Evolutionary conservation across 441 rosid genomes (phyloP), one percentile per base, ranked within the genome.

Genomic region (Populus tomentosa): DNA sequence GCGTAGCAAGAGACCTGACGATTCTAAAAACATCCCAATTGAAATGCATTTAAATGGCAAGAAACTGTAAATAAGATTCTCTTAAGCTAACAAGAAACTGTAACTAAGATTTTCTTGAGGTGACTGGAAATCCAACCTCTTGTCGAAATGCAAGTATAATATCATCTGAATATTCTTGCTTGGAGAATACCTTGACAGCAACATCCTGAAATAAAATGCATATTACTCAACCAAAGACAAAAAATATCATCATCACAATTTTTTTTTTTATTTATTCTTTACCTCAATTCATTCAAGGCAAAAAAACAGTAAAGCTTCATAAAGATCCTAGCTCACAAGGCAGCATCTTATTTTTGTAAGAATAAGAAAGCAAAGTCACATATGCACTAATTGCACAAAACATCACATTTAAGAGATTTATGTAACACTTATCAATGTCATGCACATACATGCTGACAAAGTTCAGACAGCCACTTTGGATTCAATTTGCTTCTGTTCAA

Each of bases 91-190:
- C 16, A 65, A 35, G 62, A 33, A 74, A 74, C 21, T 56, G 40
- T 8, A n/a, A 35, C 71, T 7, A 35, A 68, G 68, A 11, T 50
- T 50, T 50, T 10, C 18, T 16, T 42, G 74, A 76, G 38, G 61
- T 73, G 50, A 78, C 21, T 68, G 28, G 66, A 74, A 77, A 71
- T 53, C 84, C 59, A 74, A 94, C 99, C 98, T 93, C 99, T 86
- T 93, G 92, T 84, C 90, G 80, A 83, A 95, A 95, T 75, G 97
- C 85, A 69, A 76, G 70, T 81, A 93, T 86, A 33, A 88, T 81
- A 78, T 93, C 98, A 67, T 93, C 91, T 10, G 99, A 87, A 87
- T 95, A 95, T 83, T 95, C 97, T 87, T 90, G 98, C 89, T 83
- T 89, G 70, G 98, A 90, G 85, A 95, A 95, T 70, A 95, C 97